A percentile compares a stretch with the other conserved stretches of the same genome.
phyloP scores from a whole-genome alignment of 2,329 filamentous ascomycete genomes.

The Cladophialophora immunda region DNA sequence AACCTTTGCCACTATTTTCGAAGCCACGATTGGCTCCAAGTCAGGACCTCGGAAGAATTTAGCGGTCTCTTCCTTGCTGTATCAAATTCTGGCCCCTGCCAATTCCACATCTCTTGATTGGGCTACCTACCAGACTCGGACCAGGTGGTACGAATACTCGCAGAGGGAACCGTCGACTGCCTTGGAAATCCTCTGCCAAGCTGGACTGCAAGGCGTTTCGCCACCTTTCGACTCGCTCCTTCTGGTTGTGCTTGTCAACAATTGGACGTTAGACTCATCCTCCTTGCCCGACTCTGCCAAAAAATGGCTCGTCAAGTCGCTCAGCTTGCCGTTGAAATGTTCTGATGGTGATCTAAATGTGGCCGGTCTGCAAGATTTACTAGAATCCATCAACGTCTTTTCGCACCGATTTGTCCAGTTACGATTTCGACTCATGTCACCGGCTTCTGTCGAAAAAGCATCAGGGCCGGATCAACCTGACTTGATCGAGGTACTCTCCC shows the following conservation, averaged over 20 bases:
- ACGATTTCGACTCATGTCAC: slow-evolving; percentile 28
- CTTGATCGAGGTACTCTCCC: slow-evolving; percentile 39
- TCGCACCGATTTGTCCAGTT: slow-evolving; percentile 35
- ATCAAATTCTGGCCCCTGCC: slow-evolving; percentile 38
- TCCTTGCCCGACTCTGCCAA: slow-evolving; percentile 18
- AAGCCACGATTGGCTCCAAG: slow-evolving; percentile 25
- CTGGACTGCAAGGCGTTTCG: slow-evolving; percentile 42
- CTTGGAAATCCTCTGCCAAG: slow-evolving; percentile 45
- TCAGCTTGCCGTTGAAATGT: slow-evolving; percentile 24
- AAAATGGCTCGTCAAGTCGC: slow-evolving; percentile 25
- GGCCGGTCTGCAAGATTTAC: slow-evolving; percentile 39
- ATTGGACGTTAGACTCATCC: slow-evolving; percentile 14
- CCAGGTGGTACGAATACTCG: slow-evolving; percentile 42
- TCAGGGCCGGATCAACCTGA: slow-evolving; percentile 37
- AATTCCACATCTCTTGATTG: slow-evolving; percentile 15
- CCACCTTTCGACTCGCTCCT: slow-evolving; percentile 11
- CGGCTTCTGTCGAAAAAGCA: not conserved
- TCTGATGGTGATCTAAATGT: slow-evolving; percentile 8
- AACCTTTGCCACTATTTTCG: slow-evolving; percentile 51
- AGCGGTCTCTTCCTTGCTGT: slow-evolving; percentile 45
- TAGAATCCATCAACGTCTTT: slow-evolving; percentile 42
- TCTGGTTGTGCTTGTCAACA: slow-evolving; percentile 21
- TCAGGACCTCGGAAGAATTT: slow-evolving; percentile 19
- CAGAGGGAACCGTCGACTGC: slow-evolving; percentile 45
- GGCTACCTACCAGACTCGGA: slow-evolving; percentile 30